These are phyloP conservation scores for Aspergillus sparsus DNA, from an alignment of 495 filamentous ascomycete genomes.

Conservation along the genomic window DNA sequence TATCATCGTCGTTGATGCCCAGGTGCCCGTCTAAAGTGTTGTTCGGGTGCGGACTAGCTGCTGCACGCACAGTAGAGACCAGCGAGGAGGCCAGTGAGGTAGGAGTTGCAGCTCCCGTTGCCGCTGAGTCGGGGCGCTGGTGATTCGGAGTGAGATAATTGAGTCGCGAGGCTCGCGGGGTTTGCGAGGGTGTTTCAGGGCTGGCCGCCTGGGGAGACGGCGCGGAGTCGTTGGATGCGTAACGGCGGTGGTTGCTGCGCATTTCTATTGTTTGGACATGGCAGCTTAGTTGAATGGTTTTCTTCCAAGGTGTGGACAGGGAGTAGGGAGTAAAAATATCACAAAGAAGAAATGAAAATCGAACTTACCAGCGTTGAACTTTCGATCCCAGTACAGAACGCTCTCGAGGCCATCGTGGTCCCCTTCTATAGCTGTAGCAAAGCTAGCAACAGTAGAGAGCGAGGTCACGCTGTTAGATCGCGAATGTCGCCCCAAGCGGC, in stretches of 20 bases:
- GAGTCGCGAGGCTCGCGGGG: constrained; percentile 21
- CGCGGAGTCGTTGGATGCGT: constrained; percentile 19
- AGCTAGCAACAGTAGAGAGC: constrained; percentile 74
- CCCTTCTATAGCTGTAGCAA: constrained; percentile 80
- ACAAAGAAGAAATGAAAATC: background rate
- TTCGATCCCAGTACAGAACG: constrained; percentile 46
- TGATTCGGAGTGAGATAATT: constrained; percentile 1
- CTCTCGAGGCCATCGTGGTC: constrained; percentile 43
- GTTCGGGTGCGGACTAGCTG: constrained; percentile 39
- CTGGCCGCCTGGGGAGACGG: constrained; percentile 5
- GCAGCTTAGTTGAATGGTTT: constrained; percentile 3
- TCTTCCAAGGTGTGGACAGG: background rate
- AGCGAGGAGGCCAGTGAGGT: constrained; percentile 42
- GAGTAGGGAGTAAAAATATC: background rate
- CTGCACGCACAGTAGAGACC: constrained; percentile 43
- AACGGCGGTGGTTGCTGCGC: constrained; percentile 27
- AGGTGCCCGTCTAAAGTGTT: constrained; percentile 31
- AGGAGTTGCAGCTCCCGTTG: constrained; percentile 36
- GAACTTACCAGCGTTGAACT: constrained; percentile 42
- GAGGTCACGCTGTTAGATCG: constrained; percentile 65
- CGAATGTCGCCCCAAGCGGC: constrained; percentile 31
- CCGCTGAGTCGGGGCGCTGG: constrained; percentile 34
- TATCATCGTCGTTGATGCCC: constrained; percentile 65
- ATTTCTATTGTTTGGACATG: constrained; percentile 27
- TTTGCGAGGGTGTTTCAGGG: constrained; percentile 17